Percentiles rank a stretch among this genome's conserved stretches.
Evolutionary conservation across 306 rosid genomes (phyloP).

Genomic region (Calophaca sinica): DNA sequence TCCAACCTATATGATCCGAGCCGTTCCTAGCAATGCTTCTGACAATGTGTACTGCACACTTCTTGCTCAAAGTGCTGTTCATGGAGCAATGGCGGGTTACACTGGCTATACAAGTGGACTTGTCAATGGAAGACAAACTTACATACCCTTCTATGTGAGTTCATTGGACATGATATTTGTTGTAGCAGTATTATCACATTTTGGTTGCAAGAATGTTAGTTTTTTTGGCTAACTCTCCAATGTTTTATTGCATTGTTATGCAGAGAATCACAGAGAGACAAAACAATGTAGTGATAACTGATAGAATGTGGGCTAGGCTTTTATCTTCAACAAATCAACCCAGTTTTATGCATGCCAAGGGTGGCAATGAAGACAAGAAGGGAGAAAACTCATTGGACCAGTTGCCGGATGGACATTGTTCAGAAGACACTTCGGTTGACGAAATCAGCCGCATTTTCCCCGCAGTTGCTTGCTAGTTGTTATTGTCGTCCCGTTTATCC

Average conservation of each 20-base stretch:
- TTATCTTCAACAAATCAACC: slow-evolving; percentile 96
- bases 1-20: slow-evolving; percentile 97
- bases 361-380: slow-evolving; percentile 53
- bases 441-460: slow-evolving; percentile 31
- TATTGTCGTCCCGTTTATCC: slow-evolving; percentile 21
- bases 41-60: slow-evolving; percentile 93
- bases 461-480: slow-evolving; percentile 36
- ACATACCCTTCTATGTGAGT: slow-evolving; percentile 89
- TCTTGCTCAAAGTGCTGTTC: slow-evolving; percentile 94
- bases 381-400: slow-evolving; percentile 48
- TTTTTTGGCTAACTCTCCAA: neutral
- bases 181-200: slow-evolving; percentile 5
- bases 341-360: slow-evolving; percentile 65
- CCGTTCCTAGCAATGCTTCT: slow-evolving; percentile 89
- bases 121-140: slow-evolving; percentile 91
- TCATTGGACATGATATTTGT: slow-evolving; percentile 3
- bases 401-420: slow-evolving; percentile 37
- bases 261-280: slow-evolving; percentile 80
- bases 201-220: slow-evolving; percentile 21
- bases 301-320: slow-evolving; percentile 98
- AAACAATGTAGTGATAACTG: slow-evolving; percentile 87
- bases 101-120: slow-evolving; percentile 83
- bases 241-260: slow-evolving; percentile 38
- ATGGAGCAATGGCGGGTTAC: slow-evolving; percentile 99
- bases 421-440: slow-evolving; percentile 38